Conservation (phyloP, 805 yeast genomes). For the Pichia scutulata region DNA sequence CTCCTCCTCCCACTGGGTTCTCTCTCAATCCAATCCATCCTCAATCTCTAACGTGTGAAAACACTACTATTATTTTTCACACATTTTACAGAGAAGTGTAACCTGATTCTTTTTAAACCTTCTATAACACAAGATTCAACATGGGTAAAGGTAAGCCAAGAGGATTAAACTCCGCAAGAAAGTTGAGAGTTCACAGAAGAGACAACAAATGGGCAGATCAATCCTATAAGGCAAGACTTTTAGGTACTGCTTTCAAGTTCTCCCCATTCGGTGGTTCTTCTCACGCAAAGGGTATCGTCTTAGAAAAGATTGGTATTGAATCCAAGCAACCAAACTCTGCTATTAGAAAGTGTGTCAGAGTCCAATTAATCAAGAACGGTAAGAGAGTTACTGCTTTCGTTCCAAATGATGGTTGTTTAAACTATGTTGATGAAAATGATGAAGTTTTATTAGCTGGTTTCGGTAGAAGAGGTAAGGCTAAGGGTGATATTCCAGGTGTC, state of each 20-base stretch:
- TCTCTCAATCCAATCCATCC: background rate
- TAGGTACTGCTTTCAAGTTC: conserved; percentile 99
- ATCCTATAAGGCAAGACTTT: conserved; percentile 95
- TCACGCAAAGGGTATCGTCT: conserved; percentile 99
- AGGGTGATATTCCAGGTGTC: conserved; percentile 99
- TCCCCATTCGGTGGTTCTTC: conserved; percentile 99
- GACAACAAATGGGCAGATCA: conserved; percentile 99
- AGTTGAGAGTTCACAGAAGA: conserved; percentile 99
- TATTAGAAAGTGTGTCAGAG: conserved; percentile 99
- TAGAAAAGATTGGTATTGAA: conserved; percentile 99
- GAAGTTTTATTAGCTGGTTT: conserved; percentile 99
- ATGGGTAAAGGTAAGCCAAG: conserved; percentile 99
- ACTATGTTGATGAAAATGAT: conserved; percentile 99
- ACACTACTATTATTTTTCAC: background rate
- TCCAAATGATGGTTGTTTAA: conserved; percentile 99
- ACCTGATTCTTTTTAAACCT: background rate
- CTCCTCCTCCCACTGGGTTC: background rate
- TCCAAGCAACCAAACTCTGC: conserved; percentile 99
- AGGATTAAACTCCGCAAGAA: conserved; percentile 99
- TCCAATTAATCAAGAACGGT: conserved; percentile 99
- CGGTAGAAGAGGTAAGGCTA: conserved; percentile 99
- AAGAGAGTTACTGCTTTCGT: conserved; percentile 99
- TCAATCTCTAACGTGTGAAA: background rate
- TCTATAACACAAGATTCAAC: conserved; percentile 29
- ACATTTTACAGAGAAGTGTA: background rate